Evolutionary conservation across 371 early-diverging fungal species (phyloP), one percentile per base, ranked within the genome.

Genomic region (Saksenaea oblongispora): DNA sequence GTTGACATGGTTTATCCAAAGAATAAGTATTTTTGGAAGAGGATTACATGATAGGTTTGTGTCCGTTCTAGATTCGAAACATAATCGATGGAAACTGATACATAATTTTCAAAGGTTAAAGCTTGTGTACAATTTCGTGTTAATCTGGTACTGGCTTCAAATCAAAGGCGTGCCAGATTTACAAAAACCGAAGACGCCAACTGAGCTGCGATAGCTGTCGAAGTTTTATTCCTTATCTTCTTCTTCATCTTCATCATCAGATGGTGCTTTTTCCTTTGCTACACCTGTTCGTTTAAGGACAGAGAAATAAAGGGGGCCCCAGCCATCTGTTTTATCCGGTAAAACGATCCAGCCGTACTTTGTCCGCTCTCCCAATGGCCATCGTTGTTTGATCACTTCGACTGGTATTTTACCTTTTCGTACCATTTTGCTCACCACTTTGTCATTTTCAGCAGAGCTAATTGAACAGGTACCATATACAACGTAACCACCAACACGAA

Each of bases 391-490:
- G 35, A 83, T 73, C 8, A 80, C 69, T 36, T 80, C 76, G 22
- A 78, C 67, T 17, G 66, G 74, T 17, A 81, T 64, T 39, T 79
- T 79, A n/a, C 71, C 73, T 36, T 73, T 79, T 28, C 69, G 69
- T 41, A 84, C 58, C 54, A 82, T 73, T 35, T 73, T 71, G 34
- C 75, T 73, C 0, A 92, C 81, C 2, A 93, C 88, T 27, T 73
- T 81, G 65, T 93, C 93, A 61, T 93, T 93, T 60, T 93, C 92
- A 18, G 75, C 64, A 13, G 80, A 76, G 59, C 84, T 82, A 13
- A 93, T 72, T 1, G 91, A 87, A 64, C 93, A 93, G 7, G 93
- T 93, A 28, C 85, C 83, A 64, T 93, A 93, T 1, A 92, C 80
- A 15, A 93, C 71, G 27, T 75, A 60, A 13, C 92, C 90, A n/a